Percentiles rank a stretch among this genome's conserved stretches.
Evolutionary conservation across 2,329 filamentous ascomycete species (phyloP).

Genomic region (Geosmithia morbida): DNA sequence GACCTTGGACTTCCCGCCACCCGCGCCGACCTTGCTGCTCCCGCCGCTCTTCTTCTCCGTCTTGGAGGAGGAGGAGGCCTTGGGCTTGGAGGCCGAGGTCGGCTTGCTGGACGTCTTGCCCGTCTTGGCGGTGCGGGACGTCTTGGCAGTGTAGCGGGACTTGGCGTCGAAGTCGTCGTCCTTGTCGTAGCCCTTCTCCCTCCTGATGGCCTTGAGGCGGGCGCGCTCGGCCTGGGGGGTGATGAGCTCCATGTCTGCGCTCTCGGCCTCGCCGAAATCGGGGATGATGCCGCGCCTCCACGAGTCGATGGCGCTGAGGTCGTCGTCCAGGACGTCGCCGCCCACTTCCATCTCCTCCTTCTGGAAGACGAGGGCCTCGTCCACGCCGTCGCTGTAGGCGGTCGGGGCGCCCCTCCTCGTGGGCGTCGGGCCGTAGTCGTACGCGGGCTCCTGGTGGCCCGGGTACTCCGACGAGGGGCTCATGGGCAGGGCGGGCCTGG

Average conservation of each 20-base stretch:
- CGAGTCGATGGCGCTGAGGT: conserved; percentile 41
- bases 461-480: too few relatives aligned
- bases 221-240: conserved; percentile 38
- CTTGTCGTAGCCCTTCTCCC: conserved; percentile 14
- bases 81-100: too few relatives aligned
- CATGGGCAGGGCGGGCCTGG: not conserved
- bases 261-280: conserved; percentile 22
- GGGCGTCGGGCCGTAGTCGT: conserved; percentile 11
- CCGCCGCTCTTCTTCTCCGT: not conserved
- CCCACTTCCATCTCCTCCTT: too few relatives aligned
- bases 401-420: conserved; percentile 10
- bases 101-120: conserved; percentile 10
- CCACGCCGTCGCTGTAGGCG: conserved; percentile 20
- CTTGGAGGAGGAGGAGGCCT: not conserved
- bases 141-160: conserved; percentile 18
- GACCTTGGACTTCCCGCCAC: conserved; percentile 9
- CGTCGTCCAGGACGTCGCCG: conserved; percentile 27
- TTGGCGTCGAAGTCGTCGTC: conserved; percentile 27
- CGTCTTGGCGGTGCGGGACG: conserved; percentile 11
- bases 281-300: conserved; percentile 43
- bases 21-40: conserved; percentile 3
- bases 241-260: conserved; percentile 40
- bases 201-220: conserved; percentile 7
- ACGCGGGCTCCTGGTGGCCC: not conserved
- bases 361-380: conserved; percentile 35